Evolutionary conservation across 169 alveolate genomes (phyloP).

Genomic region (Theileria parva): DNA sequence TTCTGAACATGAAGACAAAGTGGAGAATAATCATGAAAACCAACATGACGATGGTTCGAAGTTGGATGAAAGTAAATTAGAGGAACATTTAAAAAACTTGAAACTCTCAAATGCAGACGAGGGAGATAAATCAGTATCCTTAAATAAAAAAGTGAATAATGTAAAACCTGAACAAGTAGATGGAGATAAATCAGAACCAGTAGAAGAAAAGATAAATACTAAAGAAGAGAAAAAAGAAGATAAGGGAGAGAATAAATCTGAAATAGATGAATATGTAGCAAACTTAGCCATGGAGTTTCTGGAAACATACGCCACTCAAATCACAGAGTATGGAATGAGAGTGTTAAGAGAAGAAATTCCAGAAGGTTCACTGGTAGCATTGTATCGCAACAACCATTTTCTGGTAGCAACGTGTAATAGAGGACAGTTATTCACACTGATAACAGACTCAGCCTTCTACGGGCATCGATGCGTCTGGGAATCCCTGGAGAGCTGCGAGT

Average conservation of each 20-base stretch:
- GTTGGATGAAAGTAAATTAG: neutral
- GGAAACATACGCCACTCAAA: constrained; percentile 40
- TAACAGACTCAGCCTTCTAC: constrained; percentile 50
- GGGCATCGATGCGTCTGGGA: constrained; percentile 62
- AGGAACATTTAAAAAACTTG: neutral
- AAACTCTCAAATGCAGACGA: neutral
- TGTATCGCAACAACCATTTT: constrained; percentile 57
- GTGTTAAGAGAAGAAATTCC: constrained; percentile 14
- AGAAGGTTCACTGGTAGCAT: constrained; percentile 16
- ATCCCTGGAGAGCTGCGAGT: constrained; percentile 34
- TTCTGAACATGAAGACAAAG: neutral
- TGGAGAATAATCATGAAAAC: neutral
- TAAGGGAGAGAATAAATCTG: neutral
- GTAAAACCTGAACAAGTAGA: neutral
- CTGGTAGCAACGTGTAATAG: constrained; percentile 23
- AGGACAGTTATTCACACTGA: constrained; percentile 32
- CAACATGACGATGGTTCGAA: neutral
- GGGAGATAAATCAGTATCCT: neutral
- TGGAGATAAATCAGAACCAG: neutral
- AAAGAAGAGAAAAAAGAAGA: constrained; percentile 1
- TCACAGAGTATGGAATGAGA: constrained; percentile 32
- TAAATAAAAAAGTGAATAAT: too few species aligned
- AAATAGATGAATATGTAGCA: constrained; percentile 5
- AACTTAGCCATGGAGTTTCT: constrained; percentile 19
- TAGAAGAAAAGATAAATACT: neutral